Base-by-base conservation (phyloP, 1,284 basidiomycete genomes). In the Polyporus tsugae region DNA sequence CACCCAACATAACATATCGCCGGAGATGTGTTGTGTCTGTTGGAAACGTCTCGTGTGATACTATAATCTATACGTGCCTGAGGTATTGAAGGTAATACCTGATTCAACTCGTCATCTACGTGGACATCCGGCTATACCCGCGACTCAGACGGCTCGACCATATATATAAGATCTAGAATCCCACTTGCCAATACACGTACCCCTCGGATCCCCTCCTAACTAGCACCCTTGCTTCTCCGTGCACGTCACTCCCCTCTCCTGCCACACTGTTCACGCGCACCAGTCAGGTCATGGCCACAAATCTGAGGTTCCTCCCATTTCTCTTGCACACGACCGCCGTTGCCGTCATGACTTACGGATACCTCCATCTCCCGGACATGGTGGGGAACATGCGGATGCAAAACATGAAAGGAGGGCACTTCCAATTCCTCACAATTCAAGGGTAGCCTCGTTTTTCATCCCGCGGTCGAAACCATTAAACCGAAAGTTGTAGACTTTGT, bases 361-460 rank as follows among this genome's bases (percentile, higher is more conserved):
- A 82, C 71, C 71, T 77, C 4, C 77, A 79, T 42, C 76, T 89
- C 19, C 73, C 77, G 62, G 71, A 73, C 4, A 71, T 85, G 17
- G 71, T 78, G 7, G 77, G 83, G 22, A 78, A 83, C 68, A 71
- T 74, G 2, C 83, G 79, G 73, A 83, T 90, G 41, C 66, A 72
- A 4, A 70, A 72, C 1, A 87, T 87, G 74, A 87, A 85, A 70
- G 90, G 91, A 25, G 92, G 92, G 0, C 87, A 90, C 71, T 84
- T 85, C 60, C 90, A 91, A 76, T 95, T 87, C 75, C 79, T 95
- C 62, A 95, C 94, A 0, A 92, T 94, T 69, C 88, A 92, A 79
- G 91, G 91, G 92, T 91, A 38, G 6, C n/a, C 25, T 36, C 22
- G 59, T 13, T 35, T 0, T 9, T 57, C 57, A 41, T 7, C 19